phyloP scores from a whole-genome alignment of 192 early-diverging fungal genomes.

The Coemansia sp. region DNA sequence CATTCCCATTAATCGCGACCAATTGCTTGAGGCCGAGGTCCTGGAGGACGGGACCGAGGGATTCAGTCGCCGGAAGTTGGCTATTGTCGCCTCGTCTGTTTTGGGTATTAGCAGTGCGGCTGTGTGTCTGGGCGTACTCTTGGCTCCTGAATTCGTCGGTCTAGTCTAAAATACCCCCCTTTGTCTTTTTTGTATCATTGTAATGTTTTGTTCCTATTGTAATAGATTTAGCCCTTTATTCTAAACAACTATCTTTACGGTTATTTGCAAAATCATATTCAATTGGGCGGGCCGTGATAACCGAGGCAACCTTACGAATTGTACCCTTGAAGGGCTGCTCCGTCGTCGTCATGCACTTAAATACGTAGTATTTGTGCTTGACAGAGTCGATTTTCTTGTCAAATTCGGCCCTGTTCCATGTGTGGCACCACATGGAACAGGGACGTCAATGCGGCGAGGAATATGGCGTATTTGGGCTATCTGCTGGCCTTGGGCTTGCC shows the following conservation, averaged over 20 bases:
- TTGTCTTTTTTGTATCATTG: not conserved
- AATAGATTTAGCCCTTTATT: too few relatives aligned
- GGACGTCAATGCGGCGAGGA: not conserved
- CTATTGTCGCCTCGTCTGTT: not conserved
- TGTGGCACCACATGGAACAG: not conserved
- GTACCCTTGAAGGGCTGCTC: too few relatives aligned
- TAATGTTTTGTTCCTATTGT: too few relatives aligned
- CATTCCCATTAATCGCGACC: not conserved
- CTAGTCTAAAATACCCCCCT: not conserved
- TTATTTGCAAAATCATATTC: too few relatives aligned
- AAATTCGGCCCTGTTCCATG: not conserved
- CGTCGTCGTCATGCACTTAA: too few relatives aligned
- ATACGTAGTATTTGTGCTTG: too few relatives aligned
- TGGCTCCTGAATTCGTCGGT: not conserved
- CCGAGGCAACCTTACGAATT: too few relatives aligned
- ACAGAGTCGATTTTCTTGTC: too few relatives aligned
- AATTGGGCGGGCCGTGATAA: too few relatives aligned
- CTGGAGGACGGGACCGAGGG: not conserved
- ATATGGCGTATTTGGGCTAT: not conserved
- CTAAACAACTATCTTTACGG: too few relatives aligned
- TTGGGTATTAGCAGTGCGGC: not conserved
- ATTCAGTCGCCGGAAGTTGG: not conserved
- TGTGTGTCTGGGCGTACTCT: conserved; percentile 1
- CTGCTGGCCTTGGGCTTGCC: not conserved
- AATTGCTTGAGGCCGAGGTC: not conserved